Percentiles rank a stretch among this genome's conserved stretches.
phyloP scores from a whole-genome alignment of 176 grass and related monocot genomes.

The Avena sativa region DNA sequence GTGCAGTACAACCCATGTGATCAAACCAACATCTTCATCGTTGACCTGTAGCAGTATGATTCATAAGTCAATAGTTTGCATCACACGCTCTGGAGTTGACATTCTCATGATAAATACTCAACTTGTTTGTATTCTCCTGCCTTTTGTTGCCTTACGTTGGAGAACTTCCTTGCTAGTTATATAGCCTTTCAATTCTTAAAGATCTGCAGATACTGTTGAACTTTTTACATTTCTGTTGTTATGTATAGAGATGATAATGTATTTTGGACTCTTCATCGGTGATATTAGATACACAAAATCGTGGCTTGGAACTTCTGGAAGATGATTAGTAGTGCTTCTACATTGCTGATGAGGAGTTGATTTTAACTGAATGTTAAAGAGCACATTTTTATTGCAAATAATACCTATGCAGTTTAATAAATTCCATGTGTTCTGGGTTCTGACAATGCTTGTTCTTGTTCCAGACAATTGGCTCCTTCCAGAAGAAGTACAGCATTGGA shows the following conservation, averaged over 20 bases:
- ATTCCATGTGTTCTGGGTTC: neutral
- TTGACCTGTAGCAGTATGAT: neutral
- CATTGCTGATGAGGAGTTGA: constrained; percentile 6
- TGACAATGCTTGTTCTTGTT: constrained; percentile 39
- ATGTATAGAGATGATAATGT: neutral
- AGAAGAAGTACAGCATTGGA: constrained; percentile 96
- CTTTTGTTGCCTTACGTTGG: neutral
- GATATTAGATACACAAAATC: constrained; percentile 3
- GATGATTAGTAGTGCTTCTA: neutral
- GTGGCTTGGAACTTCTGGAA: constrained; percentile 15
- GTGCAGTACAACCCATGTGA: neutral
- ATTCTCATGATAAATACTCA: neutral
- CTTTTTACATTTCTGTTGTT: neutral
- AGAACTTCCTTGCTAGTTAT: neutral
- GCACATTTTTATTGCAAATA: neutral
- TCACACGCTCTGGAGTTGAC: neutral
- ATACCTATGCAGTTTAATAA: neutral
- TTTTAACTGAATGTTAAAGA: neutral
- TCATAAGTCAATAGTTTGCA: neutral
- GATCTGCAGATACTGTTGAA: neutral
- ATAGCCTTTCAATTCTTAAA: neutral
- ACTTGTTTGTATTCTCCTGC: neutral
- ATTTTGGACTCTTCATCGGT: neutral
- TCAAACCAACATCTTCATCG: constrained; percentile 1
- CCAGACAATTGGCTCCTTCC: constrained; percentile 92